Percentiles rank a stretch among this genome's conserved stretches.
These are phyloP conservation scores for Proliferodiscus dingleyae DNA, from an alignment of 2,329 filamentous ascomycete genomes.

Conservation along the genomic window DNA sequence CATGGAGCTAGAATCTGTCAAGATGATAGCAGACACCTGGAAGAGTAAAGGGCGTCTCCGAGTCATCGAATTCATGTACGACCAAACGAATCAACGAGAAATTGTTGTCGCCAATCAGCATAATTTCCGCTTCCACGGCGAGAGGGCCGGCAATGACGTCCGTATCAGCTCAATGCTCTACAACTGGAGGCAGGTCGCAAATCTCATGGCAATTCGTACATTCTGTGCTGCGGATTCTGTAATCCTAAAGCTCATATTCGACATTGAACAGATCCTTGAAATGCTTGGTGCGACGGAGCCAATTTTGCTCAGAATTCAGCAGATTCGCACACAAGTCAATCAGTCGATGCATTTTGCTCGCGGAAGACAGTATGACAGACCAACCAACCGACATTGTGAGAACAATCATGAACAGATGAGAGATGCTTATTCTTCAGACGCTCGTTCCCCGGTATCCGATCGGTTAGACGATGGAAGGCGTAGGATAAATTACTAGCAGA, in stretches of 20 bases:
- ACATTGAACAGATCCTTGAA: slow-evolving; percentile 43
- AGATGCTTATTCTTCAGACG: neutral
- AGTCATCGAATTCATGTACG: slow-evolving; percentile 48
- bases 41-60: slow-evolving; percentile 41
- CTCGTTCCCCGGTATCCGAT: slow-evolving; percentile 1
- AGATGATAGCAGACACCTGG: slow-evolving; percentile 33
- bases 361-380: slow-evolving; percentile 9
- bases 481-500: no score
- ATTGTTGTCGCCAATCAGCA: slow-evolving; percentile 42
- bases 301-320: slow-evolving; percentile 25
- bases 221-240: slow-evolving; percentile 45
- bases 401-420: neutral
- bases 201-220: slow-evolving; percentile 43
- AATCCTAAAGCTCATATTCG: slow-evolving; percentile 44
- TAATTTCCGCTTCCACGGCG: slow-evolving; percentile 41
- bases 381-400: slow-evolving; percentile 1
- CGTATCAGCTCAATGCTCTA: slow-evolving; percentile 38
- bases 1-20: slow-evolving; percentile 26
- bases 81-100: slow-evolving; percentile 45
- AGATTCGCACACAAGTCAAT: slow-evolving; percentile 23
- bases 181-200: slow-evolving; percentile 43
- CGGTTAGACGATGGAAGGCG: no score
- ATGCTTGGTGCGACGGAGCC: slow-evolving; percentile 36
- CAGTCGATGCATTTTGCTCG: slow-evolving; percentile 21
- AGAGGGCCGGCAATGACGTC: slow-evolving; percentile 35